Conservation (phyloP, 768 basidiomycete species). For the Hericium alpestre region DNA sequence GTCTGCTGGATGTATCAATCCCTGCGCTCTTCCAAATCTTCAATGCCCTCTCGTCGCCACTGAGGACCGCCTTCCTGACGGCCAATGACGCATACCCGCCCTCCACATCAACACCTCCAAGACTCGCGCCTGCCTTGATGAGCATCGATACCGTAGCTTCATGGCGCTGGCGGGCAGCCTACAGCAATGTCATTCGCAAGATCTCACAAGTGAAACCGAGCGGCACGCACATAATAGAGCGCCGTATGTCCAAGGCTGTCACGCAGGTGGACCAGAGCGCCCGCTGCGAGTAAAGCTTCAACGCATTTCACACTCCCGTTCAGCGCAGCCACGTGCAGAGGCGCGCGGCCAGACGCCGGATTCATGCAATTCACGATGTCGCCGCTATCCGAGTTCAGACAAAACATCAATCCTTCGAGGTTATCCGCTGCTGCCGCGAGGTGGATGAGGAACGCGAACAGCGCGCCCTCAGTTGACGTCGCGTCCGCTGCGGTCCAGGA, state of each 20-base stretch:
- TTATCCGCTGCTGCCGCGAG: slow-evolving; percentile 70
- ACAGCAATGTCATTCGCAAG: neutral
- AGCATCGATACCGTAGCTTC: slow-evolving; percentile 50
- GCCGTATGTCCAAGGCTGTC: slow-evolving; percentile 76
- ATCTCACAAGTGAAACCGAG: neutral
- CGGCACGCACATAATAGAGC: slow-evolving; percentile 59
- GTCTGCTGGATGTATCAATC: slow-evolving; percentile 6
- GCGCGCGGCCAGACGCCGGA: slow-evolving; percentile 57
- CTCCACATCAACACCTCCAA: slow-evolving; percentile 55
- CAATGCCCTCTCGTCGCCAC: slow-evolving; percentile 33
- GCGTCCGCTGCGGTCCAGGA: slow-evolving; percentile 71
- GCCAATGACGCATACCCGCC: slow-evolving; percentile 43
- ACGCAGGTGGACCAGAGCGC: slow-evolving; percentile 74
- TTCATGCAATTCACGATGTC: slow-evolving; percentile 70
- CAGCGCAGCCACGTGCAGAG: slow-evolving; percentile 70
- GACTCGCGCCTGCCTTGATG: slow-evolving; percentile 61
- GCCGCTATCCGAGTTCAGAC: slow-evolving; percentile 36
- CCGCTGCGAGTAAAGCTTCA: slow-evolving; percentile 49
- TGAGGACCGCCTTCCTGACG: slow-evolving; percentile 24
- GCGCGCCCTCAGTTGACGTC: slow-evolving; percentile 52
- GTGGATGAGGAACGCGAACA: slow-evolving; percentile 72
- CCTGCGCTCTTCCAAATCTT: slow-evolving; percentile 52
- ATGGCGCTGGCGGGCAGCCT: slow-evolving; percentile 73
- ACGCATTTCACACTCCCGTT: slow-evolving; percentile 42
- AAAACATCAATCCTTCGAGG: slow-evolving; percentile 48